phyloP scores from a whole-genome alignment of 2,329 filamentous ascomycete species.

The Cephalotrichum gorgonifer region DNA sequence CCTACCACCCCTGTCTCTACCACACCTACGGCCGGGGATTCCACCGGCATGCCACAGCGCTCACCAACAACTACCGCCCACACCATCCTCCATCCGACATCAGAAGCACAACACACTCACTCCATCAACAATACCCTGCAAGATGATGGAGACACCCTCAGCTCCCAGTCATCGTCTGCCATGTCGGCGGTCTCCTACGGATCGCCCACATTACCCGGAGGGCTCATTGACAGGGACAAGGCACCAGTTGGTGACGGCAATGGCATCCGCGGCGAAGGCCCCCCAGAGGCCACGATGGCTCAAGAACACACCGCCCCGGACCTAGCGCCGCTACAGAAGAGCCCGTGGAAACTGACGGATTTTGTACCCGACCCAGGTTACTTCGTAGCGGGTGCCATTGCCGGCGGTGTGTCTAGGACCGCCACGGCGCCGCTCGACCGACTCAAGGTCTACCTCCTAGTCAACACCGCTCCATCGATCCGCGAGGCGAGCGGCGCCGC shows the following conservation, averaged over 20 bases:
- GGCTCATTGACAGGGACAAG: neutral
- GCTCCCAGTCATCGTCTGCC: neutral
- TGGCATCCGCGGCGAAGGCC: neutral
- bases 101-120: neutral
- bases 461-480: conserved; percentile 53
- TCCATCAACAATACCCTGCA: neutral
- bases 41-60: neutral
- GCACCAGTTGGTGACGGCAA: neutral
- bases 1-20: neutral
- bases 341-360: conserved; percentile 41
- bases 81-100: neutral
- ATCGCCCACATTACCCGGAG: neutral
- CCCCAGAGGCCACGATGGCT: conserved; percentile 8
- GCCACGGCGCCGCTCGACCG: conserved; percentile 93
- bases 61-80: neutral
- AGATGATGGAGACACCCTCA: neutral
- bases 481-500: conserved; percentile 52
- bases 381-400: conserved; percentile 89
- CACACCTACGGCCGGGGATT: neutral
- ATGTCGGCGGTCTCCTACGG: neutral
- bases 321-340: conserved; percentile 14
- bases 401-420: conserved; percentile 89
- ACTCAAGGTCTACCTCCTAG: conserved; percentile 93
- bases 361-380: conserved; percentile 88
- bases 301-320: conserved; percentile 22